Evolutionary conservation across 2,329 filamentous ascomycete species (phyloP).

Genomic region (Erysiphe pulchra): DNA sequence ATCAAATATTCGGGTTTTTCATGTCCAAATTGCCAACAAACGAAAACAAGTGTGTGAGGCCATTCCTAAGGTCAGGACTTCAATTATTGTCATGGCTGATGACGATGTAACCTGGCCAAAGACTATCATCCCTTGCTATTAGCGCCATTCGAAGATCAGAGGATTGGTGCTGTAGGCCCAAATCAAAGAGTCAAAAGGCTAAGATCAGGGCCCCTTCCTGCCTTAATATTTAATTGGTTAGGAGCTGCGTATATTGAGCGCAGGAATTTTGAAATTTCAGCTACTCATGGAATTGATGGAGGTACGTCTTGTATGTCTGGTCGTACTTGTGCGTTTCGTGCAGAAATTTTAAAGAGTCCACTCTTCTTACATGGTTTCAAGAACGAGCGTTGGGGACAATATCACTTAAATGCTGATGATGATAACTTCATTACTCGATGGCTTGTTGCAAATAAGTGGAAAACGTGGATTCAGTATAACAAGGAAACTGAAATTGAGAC

Average conservation of each 20-base stretch:
- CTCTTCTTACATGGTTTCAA: slow-evolving; percentile 76
- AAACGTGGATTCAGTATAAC: slow-evolving; percentile 89
- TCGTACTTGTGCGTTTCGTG: slow-evolving; percentile 75
- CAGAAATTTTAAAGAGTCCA: slow-evolving; percentile 62
- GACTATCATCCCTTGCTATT: slow-evolving; percentile 70
- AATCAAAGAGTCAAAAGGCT: slow-evolving; percentile 60
- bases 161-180: slow-evolving; percentile 75
- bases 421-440: slow-evolving; percentile 96
- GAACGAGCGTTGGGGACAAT: slow-evolving; percentile 71
- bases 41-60: slow-evolving; percentile 80
- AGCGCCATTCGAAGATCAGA: slow-evolving; percentile 65
- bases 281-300: slow-evolving; percentile 82
- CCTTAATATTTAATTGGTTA: slow-evolving; percentile 62
- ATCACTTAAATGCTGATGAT: slow-evolving; percentile 83
- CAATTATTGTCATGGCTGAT: slow-evolving; percentile 78
- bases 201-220: slow-evolving; percentile 28
- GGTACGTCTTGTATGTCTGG: slow-evolving; percentile 94
- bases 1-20: slow-evolving; percentile 45
- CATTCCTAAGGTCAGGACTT: slow-evolving; percentile 59
- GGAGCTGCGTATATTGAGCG: slow-evolving; percentile 80
- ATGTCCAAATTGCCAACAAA: slow-evolving; percentile 75
- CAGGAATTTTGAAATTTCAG: slow-evolving; percentile 89
- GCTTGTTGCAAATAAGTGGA: slow-evolving; percentile 79
- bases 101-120: slow-evolving; percentile 86
- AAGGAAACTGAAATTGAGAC: slow-evolving; percentile 77